Conservation (phyloP, 805 yeast species). For the Metschnikowia borealis region DNA sequence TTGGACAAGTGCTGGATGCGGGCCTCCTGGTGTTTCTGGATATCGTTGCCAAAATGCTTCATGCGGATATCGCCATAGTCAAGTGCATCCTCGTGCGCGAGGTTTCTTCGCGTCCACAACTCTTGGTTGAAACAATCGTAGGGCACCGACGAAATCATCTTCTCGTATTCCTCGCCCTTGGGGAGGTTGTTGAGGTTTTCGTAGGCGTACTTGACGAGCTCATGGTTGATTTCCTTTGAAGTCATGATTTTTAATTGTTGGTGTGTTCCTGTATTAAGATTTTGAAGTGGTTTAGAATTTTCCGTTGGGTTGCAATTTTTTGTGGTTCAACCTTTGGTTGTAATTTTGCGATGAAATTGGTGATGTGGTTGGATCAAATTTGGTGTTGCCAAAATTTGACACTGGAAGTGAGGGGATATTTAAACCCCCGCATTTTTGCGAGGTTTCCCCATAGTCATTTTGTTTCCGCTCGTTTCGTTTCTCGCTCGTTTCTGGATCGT, state of each 20-base stretch:
- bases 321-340: no score
- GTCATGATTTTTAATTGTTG: neutral
- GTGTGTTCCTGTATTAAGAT: no score
- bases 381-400: no score
- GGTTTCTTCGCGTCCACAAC: constrained; percentile 25
- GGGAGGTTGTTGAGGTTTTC: constrained; percentile 33
- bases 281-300: no score
- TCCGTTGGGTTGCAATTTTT: no score
- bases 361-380: no score
- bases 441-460: neutral
- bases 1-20: constrained; percentile 32
- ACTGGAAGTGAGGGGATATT: neutral
- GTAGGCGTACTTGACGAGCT: constrained; percentile 33
- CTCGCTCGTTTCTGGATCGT: no score
- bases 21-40: constrained; percentile 29
- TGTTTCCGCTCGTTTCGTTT: no score
- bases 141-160: constrained; percentile 51
- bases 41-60: constrained; percentile 27
- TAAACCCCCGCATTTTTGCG: neutral
- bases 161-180: constrained; percentile 44
- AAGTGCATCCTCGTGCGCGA: constrained; percentile 32
- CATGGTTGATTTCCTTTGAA: constrained; percentile 22
- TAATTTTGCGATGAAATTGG: no score
- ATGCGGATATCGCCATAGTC: constrained; percentile 33
- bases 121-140: constrained; percentile 36